A percentile compares a stretch with the other conserved stretches of the same genome.
Conservation (phyloP, 768 basidiomycete genomes). For the Mycena venus region DNA sequence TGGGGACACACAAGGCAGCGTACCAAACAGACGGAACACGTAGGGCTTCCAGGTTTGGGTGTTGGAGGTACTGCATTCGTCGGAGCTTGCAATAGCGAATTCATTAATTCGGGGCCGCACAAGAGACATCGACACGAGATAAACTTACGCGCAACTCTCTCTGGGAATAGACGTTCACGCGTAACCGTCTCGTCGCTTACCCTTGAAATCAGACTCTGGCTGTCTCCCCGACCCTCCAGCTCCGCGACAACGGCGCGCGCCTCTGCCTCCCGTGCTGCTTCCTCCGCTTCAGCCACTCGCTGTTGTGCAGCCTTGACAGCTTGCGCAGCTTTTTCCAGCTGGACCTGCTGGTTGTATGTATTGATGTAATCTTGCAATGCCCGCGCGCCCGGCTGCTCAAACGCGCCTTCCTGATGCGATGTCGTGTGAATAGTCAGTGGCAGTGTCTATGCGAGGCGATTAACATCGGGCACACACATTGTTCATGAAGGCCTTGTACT, state of each 20-base stretch:
- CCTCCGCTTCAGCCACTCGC: background rate
- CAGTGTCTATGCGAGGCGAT: background rate
- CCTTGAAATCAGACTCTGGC: background rate
- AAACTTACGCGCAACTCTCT: constrained; percentile 10
- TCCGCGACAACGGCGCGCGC: constrained; percentile 1
- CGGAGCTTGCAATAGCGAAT: background rate
- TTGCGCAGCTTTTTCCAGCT: background rate
- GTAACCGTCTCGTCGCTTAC: background rate
- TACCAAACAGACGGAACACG: constrained; percentile 8
- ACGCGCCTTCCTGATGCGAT: constrained; percentile 23
- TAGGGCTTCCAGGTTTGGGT: background rate
- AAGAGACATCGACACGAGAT: background rate
- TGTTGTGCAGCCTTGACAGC: constrained; percentile 14
- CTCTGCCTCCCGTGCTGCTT: constrained; percentile 9
- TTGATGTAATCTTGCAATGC: constrained; percentile 26
- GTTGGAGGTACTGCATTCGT: background rate
- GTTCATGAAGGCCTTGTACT: constrained; percentile 30
- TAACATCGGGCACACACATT: constrained; percentile 11
- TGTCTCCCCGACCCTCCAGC: background rate
- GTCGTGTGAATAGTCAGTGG: background rate
- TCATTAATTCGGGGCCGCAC: no score
- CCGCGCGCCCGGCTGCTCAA: constrained; percentile 29
- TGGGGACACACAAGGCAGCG: constrained; percentile 15
- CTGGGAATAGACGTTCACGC: constrained; percentile 12
- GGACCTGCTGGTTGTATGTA: constrained; percentile 12